A percentile compares a stretch with the other conserved stretches of the same genome.
These are phyloP conservation scores for Coemansia sp. DNA, from an alignment of 192 early-diverging fungal genomes.

Conservation along the genomic window DNA sequence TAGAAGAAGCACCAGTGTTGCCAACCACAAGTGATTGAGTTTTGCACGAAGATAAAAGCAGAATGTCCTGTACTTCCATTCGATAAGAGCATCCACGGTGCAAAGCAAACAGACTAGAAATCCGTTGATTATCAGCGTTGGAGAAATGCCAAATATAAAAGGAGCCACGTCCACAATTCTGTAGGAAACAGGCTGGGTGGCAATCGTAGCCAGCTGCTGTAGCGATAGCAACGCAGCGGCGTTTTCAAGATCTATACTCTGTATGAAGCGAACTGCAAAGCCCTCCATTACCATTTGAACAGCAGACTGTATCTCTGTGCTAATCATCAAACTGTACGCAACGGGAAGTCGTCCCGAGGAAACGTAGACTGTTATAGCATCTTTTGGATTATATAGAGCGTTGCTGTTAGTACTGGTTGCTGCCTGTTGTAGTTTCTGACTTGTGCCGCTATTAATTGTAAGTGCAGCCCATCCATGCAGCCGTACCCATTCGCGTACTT, in stretches of 20 bases:
- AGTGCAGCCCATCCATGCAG: conserved; percentile 28
- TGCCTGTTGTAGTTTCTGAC: conserved; percentile 7
- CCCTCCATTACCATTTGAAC: background rate
- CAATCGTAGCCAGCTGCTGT: conserved; percentile 1
- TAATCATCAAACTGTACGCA: background rate
- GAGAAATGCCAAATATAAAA: conserved; percentile 11
- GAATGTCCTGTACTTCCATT: conserved; percentile 25
- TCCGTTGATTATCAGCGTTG: conserved; percentile 9
- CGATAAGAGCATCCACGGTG: conserved; percentile 13
- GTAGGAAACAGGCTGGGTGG: conserved; percentile 9
- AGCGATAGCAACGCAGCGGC: background rate
- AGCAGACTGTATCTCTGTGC: background rate
- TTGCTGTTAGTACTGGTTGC: background rate
- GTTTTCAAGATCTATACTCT: background rate
- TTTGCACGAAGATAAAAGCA: conserved; percentile 17
- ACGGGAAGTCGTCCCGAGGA: conserved; percentile 18
- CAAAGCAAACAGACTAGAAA: conserved; percentile 22
- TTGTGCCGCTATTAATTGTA: conserved; percentile 19
- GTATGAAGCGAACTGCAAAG: background rate
- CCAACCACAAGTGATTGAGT: conserved; percentile 20
- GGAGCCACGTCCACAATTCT: conserved; percentile 17
- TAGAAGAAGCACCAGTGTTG: background rate
- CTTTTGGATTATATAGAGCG: conserved; percentile 6
- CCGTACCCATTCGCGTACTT: conserved; percentile 15
- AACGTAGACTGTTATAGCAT: conserved; percentile 3